Percentiles rank a stretch among this genome's conserved stretches.
Conservation (phyloP, 371 early-diverging fungal species). For the Circinella umbellata region DNA sequence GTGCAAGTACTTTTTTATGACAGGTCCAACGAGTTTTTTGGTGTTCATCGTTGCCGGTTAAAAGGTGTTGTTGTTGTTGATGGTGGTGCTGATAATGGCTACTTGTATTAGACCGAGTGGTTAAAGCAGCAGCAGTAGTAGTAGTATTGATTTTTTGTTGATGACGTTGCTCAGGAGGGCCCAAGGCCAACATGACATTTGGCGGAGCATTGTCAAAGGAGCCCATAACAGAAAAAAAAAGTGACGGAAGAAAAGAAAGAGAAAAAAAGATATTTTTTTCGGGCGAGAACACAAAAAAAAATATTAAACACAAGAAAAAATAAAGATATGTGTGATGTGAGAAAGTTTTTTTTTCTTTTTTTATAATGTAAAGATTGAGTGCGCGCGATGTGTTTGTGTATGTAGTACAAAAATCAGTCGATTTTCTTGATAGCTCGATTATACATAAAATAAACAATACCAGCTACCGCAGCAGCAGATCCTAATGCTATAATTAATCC, state of each 20-base stretch:
- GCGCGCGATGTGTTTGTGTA: neutral
- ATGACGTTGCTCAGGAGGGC: conserved; percentile 14
- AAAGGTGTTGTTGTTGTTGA: neutral
- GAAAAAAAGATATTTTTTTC: neutral
- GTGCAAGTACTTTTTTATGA: conserved; percentile 37
- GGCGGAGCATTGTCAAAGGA: conserved; percentile 11
- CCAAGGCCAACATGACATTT: conserved; percentile 37
- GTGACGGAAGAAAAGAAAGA: conserved; percentile 6
- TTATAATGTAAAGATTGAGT: neutral
- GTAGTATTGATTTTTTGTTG: neutral
- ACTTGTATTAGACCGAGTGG: neutral
- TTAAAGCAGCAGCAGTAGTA: neutral
- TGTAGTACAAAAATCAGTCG: conserved; percentile 12
- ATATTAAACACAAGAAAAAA: neutral
- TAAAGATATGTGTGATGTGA: conserved; percentile 13
- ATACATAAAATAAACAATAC: conserved; percentile 40
- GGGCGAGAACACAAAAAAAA: neutral
- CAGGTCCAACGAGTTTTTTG: conserved; percentile 28
- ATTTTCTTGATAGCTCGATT: conserved; percentile 1
- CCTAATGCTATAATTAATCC: conserved; percentile 35
- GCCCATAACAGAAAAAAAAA: conserved; percentile 5
- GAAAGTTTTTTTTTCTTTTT: neutral
- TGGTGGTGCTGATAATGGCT: neutral
- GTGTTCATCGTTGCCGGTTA: neutral
- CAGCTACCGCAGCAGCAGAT: conserved; percentile 40